phyloP scores from a whole-genome alignment of 768 basidiomycete genomes.

The Auriscalpium microsporum region DNA sequence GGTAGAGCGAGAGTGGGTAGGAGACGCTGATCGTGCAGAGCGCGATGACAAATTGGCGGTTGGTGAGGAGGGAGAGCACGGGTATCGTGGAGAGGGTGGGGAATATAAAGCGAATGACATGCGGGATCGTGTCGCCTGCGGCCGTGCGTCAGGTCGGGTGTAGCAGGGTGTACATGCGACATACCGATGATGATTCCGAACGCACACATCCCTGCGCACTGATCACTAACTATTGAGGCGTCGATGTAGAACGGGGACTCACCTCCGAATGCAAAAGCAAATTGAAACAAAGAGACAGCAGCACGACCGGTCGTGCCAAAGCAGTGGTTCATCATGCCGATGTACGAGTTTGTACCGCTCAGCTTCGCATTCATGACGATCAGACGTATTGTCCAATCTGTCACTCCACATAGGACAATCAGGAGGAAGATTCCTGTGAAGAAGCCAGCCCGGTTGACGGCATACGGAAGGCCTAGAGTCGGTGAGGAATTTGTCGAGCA shows the following conservation, averaged over 20 bases:
- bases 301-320: constrained; percentile 89
- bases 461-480: constrained; percentile 78
- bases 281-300: constrained; percentile 94
- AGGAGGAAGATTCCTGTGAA: constrained; percentile 80
- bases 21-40: constrained; percentile 84
- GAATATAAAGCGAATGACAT: constrained; percentile 83
- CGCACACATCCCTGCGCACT: constrained; percentile 79
- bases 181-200: constrained; percentile 89
- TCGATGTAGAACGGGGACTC: constrained; percentile 17
- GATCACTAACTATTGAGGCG: neutral
- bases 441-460: constrained; percentile 90
- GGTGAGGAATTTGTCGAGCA: neutral
- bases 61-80: constrained; percentile 67
- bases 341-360: constrained; percentile 86
- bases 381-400: constrained; percentile 97
- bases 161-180: neutral
- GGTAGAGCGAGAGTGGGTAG: constrained; percentile 90
- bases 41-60: constrained; percentile 83
- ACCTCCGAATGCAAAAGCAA: constrained; percentile 96
- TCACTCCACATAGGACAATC: constrained; percentile 68
- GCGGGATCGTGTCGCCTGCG: constrained; percentile 88
- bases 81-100: constrained; percentile 58
- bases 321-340: constrained; percentile 89
- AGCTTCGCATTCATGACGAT: constrained; percentile 95
- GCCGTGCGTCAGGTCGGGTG: neutral